phyloP scores from a whole-genome alignment of 176 grass and related monocot genomes.

The Oryza coarctata region DNA sequence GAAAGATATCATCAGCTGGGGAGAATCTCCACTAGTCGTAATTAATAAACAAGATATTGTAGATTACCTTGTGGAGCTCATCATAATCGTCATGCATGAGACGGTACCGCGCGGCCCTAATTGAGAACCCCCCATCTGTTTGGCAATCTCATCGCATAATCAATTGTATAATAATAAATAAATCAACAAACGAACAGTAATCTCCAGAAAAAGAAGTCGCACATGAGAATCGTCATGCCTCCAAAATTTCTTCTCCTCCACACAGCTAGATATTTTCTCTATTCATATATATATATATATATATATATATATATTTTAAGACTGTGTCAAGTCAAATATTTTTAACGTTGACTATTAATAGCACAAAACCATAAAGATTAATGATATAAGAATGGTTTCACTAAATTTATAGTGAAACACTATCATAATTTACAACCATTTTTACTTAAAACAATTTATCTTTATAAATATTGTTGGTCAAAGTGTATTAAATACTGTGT shows the following conservation, averaged over 20 bases:
- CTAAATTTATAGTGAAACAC: no score
- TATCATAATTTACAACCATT: no score
- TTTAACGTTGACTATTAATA: no score
- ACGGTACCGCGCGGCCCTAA: not conserved
- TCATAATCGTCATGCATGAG: slow-evolving; percentile 28
- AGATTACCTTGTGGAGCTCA: slow-evolving; percentile 16
- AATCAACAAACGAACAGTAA: not conserved
- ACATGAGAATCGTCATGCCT: not conserved
- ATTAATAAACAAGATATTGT: not conserved
- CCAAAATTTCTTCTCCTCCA: not conserved
- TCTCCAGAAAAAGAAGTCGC: not conserved
- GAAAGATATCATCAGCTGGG: slow-evolving; percentile 37
- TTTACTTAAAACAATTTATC: no score
- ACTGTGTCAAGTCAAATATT: no score
- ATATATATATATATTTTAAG: no score
- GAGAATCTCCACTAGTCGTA: slow-evolving; percentile 28
- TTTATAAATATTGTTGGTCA: no score
- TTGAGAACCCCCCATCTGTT: not conserved
- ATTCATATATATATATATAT: no score
- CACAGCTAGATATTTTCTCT: no score
- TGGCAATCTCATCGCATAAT: slow-evolving; percentile 15
- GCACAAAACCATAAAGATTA: no score
- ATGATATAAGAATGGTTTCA: no score
- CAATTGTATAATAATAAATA: not conserved
- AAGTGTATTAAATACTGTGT: no score